Evolutionary conservation across 163 green algal species (phyloP).

Genomic region (Chlorella variabilis): DNA sequence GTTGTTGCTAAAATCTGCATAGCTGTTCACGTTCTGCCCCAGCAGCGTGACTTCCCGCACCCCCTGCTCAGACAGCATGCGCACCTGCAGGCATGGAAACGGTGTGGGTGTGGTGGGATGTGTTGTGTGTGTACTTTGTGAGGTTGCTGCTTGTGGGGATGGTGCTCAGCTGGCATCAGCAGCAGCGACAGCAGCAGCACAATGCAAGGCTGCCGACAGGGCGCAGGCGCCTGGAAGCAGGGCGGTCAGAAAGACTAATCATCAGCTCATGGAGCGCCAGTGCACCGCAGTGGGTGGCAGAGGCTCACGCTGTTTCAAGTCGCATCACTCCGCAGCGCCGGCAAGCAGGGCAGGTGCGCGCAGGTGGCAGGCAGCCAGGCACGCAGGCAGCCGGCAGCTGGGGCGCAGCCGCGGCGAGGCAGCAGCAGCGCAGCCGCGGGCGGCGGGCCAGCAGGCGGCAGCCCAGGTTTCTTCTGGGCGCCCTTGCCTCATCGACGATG

Average conservation of each 20-base stretch:
- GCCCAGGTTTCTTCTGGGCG: no score
- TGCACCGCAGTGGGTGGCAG: background rate
- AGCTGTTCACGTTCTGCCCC: constrained; percentile 95
- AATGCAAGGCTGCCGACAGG: no score
- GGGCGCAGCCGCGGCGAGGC: background rate
- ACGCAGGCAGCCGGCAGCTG: background rate
- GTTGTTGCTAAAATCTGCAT: constrained; percentile 61
- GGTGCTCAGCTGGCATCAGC: no score
- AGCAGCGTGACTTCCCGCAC: constrained; percentile 89
- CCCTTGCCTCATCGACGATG: constrained; percentile 81
- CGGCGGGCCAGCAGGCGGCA: no score
- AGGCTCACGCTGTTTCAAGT: constrained; percentile 18
- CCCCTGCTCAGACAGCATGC: constrained; percentile 64
- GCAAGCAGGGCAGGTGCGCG: background rate
- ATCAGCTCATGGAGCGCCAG: constrained; percentile 17
- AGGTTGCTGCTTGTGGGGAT: no score
- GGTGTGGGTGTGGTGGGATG: background rate
- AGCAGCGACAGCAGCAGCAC: background rate
- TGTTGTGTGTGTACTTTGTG: no score
- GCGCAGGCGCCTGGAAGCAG: no score
- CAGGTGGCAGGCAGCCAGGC: background rate
- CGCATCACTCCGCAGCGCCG: constrained; percentile 19
- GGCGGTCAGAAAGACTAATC: constrained; percentile 50
- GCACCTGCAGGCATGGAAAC: constrained; percentile 43
- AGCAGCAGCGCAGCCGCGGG: background rate